Conservation (phyloP, 306 rosid genomes). For the Cicer cuneatum region DNA sequence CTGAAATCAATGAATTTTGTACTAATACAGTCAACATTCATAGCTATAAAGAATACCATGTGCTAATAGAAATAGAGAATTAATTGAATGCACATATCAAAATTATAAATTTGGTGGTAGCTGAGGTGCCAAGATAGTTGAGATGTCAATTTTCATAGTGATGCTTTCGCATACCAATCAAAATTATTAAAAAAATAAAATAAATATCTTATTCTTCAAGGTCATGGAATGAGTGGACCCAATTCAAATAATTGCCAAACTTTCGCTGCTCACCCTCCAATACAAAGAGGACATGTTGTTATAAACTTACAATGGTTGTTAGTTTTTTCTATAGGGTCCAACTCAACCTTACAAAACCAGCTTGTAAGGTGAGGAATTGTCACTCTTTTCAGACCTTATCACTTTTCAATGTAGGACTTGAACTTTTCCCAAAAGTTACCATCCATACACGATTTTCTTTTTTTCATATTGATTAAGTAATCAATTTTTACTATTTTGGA, state of each 20-base stretch:
- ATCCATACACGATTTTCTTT: neutral
- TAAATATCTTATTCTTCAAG: conserved; percentile 27
- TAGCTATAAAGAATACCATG: conserved; percentile 1
- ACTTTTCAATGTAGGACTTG: too few relatives aligned
- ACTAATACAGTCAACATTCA: conserved; percentile 37
- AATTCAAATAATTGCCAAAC: conserved; percentile 9
- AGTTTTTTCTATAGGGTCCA: too few relatives aligned
- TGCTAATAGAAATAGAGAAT: conserved; percentile 32
- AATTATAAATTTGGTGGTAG: neutral
- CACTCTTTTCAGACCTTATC: too few relatives aligned
- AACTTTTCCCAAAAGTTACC: too few relatives aligned
- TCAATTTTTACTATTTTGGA: conserved; percentile 13
- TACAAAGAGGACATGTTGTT: neutral
- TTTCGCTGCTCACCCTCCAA: neutral
- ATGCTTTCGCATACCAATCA: too few relatives aligned
- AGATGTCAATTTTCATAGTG: too few relatives aligned
- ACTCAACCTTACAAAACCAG: too few relatives aligned
- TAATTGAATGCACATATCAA: conserved; percentile 27
- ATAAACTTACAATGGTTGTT: too few relatives aligned
- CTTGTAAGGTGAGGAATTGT: too few relatives aligned
- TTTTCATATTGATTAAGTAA: neutral
- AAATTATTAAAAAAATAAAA: neutral
- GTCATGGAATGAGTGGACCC: conserved; percentile 12
- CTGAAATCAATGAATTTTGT: conserved; percentile 55
- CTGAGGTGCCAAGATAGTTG: neutral